Percentiles rank a stretch among this genome's conserved stretches.
Conservation (phyloP, 306 rosid genomes). For the Lupinus albus region DNA sequence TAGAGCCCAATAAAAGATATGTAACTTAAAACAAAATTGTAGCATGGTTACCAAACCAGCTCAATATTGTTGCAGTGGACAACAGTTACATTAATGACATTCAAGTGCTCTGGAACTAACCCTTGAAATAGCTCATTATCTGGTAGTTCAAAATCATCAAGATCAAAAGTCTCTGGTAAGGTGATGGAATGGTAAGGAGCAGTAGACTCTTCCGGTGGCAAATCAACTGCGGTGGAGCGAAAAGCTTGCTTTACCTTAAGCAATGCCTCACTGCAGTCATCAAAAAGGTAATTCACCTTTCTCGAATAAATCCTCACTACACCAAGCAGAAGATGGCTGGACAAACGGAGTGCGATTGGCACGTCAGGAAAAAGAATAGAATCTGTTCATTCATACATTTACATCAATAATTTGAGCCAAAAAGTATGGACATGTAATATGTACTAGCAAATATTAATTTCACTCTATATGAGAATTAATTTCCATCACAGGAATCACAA, state of each 20-base stretch:
- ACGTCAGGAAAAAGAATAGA: constrained; percentile 95
- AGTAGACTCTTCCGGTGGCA: constrained; percentile 99
- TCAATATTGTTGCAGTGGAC: too few species aligned
- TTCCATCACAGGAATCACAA: constrained; percentile 15
- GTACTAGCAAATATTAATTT: constrained; percentile 20
- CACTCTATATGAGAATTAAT: constrained; percentile 1
- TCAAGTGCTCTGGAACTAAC: constrained; percentile 58
- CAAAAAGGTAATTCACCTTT: constrained; percentile 98
- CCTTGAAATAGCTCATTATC: constrained; percentile 90
- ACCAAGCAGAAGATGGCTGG: constrained; percentile 99
- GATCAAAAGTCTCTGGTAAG: constrained; percentile 98
- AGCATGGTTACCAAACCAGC: constrained; percentile 2
- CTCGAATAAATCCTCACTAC: constrained; percentile 99
- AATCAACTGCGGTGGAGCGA: constrained; percentile 94
- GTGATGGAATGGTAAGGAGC: constrained; percentile 99
- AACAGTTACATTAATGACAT: constrained; percentile 3
- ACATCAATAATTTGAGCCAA: constrained; percentile 37
- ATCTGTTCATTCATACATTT: constrained; percentile 64
- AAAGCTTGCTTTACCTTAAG: constrained; percentile 99
- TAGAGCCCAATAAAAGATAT: constrained; percentile 1
- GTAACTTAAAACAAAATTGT: constrained; percentile 20
- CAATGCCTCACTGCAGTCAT: constrained; percentile 99
- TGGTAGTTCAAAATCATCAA: constrained; percentile 98
- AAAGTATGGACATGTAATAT: constrained; percentile 15
- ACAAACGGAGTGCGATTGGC: constrained; percentile 95